Base-by-base conservation (phyloP, 2,329 filamentous ascomycete species). In the Aspergillus proliferans region DNA sequence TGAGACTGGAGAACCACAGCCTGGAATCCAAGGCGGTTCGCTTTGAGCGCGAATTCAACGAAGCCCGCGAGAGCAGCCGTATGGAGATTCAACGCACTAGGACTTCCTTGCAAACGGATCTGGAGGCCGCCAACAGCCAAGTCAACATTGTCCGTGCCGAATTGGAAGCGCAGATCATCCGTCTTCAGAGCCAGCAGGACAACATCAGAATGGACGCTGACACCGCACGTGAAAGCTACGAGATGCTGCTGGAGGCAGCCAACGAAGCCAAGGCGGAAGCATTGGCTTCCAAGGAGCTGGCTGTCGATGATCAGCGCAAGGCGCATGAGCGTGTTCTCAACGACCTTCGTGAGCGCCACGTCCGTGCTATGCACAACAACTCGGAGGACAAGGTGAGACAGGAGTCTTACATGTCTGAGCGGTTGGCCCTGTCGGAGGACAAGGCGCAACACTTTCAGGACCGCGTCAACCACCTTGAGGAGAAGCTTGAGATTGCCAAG, bases 401-500 rank as follows among this genome's bases (percentile, higher is more conserved):
- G 2, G 90, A 95, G 67, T 79, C 85, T 53, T 86, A 91, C 65
- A 80, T 94, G 40, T 79, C 86, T 43, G 89, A 96, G 63, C 84
- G 87, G 22, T 79, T 97, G 48, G 84, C 82, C 55, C 78, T 97
- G 49, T 88, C 89, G 0, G 83, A 91, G 7, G 88, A 89, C 49
- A 95, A 92, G 76, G 82, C 86, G 3, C 83, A 90, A 58, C 87
- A 94, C 65, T 81, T 94, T 19, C 86, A 94, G 65, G 91, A 96
- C 60, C 88, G 88, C 59, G 81, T 96, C 22, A 71, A 80, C 4
- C 87, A 94, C 59, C 77, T 97, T 1, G 89, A 96, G 66, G 91
- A 96, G 67, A 92, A 90, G 68, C 80, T 98, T 14, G 86, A 94
- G 59, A 87, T 97, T 58, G 86, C 92, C 21, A 91, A 91, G 66